These are phyloP conservation scores for Turritis glabra DNA, from an alignment of 345 rosid genomes.

Conservation along the genomic window DNA sequence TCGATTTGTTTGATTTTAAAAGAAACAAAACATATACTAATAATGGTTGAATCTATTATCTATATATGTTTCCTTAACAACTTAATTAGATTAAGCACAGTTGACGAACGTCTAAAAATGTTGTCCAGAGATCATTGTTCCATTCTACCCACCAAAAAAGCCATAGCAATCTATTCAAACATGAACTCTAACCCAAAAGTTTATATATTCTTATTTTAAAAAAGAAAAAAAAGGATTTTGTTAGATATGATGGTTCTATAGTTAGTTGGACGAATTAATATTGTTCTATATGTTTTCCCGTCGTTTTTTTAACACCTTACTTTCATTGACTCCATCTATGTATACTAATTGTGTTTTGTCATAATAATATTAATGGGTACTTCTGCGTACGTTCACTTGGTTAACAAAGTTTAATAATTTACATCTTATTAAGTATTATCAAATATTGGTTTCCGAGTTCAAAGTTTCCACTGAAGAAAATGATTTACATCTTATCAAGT, in stretches of 20 bases:
- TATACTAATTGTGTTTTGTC: background rate
- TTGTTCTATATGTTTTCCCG: background rate
- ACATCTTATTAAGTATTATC: background rate
- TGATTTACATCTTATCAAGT: background rate
- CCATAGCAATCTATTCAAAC: background rate
- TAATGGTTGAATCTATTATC: background rate
- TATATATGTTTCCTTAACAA: background rate
- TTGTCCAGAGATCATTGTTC: background rate
- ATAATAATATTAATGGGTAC: background rate
- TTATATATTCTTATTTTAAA: background rate
- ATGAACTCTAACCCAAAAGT: background rate
- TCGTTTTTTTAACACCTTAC: background rate
- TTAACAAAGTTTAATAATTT: background rate
- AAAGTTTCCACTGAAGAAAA: background rate
- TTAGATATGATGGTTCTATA: background rate
- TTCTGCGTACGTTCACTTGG: background rate
- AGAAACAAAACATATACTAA: slow-evolving; percentile 1
- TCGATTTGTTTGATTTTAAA: background rate
- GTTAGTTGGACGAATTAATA: background rate
- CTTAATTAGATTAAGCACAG: background rate
- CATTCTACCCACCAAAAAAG: background rate
- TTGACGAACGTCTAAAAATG: background rate
- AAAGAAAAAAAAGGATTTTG: background rate
- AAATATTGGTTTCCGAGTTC: background rate
- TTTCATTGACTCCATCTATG: background rate